These are phyloP conservation scores for Alternaria tenuissima DNA, from an alignment of 2,329 filamentous ascomycete genomes.

Conservation along the genomic window DNA sequence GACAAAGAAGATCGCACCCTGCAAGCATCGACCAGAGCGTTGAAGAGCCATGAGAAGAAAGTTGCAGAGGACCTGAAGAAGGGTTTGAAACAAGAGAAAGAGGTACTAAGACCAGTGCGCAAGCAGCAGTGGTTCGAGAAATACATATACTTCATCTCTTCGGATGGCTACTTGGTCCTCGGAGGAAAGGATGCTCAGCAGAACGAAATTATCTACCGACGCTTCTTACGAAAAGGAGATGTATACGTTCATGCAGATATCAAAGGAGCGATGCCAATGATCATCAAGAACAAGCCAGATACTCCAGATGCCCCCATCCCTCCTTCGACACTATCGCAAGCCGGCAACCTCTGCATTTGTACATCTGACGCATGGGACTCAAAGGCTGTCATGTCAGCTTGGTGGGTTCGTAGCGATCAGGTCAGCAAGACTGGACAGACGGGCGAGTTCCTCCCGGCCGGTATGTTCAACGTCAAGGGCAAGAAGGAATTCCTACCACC, in stretches of 20 bases:
- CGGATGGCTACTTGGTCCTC: conserved; percentile 91
- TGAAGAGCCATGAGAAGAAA: conserved; percentile 91
- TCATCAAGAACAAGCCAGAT: conserved; percentile 86
- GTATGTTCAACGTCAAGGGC: conserved; percentile 81
- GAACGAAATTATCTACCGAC: conserved; percentile 89
- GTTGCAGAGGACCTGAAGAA: conserved; percentile 86
- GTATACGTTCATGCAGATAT: conserved; percentile 92
- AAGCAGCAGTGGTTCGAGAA: conserved; percentile 96
- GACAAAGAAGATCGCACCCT: conserved; percentile 88
- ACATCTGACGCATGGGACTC: conserved; percentile 94
- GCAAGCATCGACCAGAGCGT: conserved; percentile 79
- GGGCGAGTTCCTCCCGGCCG: conserved; percentile 81
- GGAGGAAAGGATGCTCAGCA: conserved; percentile 89
- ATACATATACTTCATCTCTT: conserved; percentile 93
- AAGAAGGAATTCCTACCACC: conserved; percentile 93
- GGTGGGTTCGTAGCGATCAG: conserved; percentile 92
- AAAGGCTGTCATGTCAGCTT: conserved; percentile 93
- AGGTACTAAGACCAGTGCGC: conserved; percentile 81
- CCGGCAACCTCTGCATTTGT: conserved; percentile 83
- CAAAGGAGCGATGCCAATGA: conserved; percentile 80
- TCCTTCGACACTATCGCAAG: conserved; percentile 89
- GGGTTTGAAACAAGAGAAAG: conserved; percentile 89
- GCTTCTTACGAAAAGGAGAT: conserved; percentile 86
- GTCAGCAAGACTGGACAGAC: conserved; percentile 83
- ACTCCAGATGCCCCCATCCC: conserved; percentile 86